Base-by-base conservation (phyloP, 2,329 filamentous ascomycete species). In the Ceratocystis albifundus region DNA sequence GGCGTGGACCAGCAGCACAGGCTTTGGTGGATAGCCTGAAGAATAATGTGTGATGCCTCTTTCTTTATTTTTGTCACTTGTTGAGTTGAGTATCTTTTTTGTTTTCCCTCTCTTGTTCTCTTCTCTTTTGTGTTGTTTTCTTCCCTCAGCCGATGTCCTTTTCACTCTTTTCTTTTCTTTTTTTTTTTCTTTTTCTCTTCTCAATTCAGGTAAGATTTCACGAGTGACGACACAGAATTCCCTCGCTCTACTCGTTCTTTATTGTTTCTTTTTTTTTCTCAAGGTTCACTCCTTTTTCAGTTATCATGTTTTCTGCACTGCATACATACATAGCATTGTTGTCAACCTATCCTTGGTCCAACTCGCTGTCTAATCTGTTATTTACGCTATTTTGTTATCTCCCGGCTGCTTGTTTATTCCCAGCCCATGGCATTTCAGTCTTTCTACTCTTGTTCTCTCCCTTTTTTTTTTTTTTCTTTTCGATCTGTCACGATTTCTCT, bases 1-100 rank as follows among this genome's bases (percentile, higher is more conserved):
- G 59, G 5, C 59, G 61, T 5, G 61, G 67, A 41, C 32, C 61
- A 53, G 66, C 66, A 41, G 17, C 66, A 20, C 63, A 57, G 61
- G 63, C 66, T n/a, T 20, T 65, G 30, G 53, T 46, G 3, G 66
- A 67, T 20, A 65, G 41, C 20, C 62, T 65, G 44, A 22, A 30
- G n/a, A 25, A 53, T 32, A 45, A 41, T 61, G 57, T 53, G 41
- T 28, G 12, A 30, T 59, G 10, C 63, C n/a, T 64, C 22, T 28
- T 45, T 20, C 2, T 53, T 45, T 20, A 1, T 53, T 25, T 28
- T 28, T 53, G 20, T 15, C 10, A 41, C 36, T 12, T 41, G 36
- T 41, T 41, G 36, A 15, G 36, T 41, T 41, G 36, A 15, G 36
- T 41, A 10, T 41, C 25, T 15, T 53, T 28, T 53, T 53, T 15